Conservation (phyloP, 148 eudicot species). For the Rhododendron mucronatum region DNA sequence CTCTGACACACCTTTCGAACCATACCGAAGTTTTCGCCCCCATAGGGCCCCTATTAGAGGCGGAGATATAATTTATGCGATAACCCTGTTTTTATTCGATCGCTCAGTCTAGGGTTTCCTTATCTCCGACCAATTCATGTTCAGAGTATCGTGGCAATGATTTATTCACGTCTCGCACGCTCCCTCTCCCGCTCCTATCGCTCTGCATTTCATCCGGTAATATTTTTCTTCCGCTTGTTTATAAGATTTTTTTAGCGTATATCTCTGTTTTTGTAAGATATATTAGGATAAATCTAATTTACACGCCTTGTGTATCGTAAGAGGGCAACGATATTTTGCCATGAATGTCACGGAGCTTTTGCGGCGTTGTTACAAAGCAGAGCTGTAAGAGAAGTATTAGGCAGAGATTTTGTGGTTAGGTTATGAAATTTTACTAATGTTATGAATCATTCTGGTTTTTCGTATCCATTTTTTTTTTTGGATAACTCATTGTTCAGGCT, state of each 20-base stretch:
- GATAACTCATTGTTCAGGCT: too few species aligned
- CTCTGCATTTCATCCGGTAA: slow-evolving; percentile 8
- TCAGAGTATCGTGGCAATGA: neutral
- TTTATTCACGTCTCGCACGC: slow-evolving; percentile 4
- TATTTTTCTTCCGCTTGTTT: neutral
- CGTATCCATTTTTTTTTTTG: neutral
- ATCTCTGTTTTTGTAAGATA: neutral
- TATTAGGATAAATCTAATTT: neutral
- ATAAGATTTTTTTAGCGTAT: neutral
- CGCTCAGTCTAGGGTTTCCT: neutral
- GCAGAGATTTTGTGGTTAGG: neutral
- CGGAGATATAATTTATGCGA: neutral
- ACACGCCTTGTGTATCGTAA: neutral
- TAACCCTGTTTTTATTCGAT: neutral
- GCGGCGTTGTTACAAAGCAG: neutral
- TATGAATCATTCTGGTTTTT: neutral
- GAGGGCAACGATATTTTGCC: neutral
- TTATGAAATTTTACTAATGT: neutral
- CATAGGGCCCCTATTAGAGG: neutral
- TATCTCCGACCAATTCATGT: neutral
- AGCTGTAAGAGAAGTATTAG: neutral
- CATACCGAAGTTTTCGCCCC: neutral
- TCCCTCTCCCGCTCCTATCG: slow-evolving; percentile 5
- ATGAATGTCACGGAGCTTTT: neutral
- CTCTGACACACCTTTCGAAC: neutral